Evolutionary conservation across 345 rosid genomes (phyloP).

Genomic region (Corchorus capsularis): DNA sequence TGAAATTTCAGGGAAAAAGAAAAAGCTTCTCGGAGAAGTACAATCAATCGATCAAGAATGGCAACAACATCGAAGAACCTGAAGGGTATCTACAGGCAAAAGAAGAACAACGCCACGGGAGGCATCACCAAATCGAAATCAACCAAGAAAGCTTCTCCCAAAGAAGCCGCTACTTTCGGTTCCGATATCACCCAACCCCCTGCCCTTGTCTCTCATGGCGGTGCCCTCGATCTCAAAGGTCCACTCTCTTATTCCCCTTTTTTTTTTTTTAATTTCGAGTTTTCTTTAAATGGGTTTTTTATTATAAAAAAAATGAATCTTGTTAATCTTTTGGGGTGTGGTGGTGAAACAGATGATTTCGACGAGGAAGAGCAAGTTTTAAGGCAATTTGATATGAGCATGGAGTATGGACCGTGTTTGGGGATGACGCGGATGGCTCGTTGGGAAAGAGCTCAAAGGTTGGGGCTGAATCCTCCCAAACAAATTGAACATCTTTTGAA

Average conservation of each 20-base stretch:
- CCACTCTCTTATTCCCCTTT: not conserved
- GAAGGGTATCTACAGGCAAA: constrained; percentile 68
- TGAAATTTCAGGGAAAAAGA: constrained; percentile 4
- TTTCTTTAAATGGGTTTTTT: not conserved
- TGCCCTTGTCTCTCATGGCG: constrained; percentile 62
- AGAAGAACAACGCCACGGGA: constrained; percentile 34
- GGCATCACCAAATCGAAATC: constrained; percentile 41
- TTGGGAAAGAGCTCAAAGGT: constrained; percentile 75
- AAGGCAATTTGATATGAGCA: constrained; percentile 83
- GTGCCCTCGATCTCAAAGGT: constrained; percentile 57
- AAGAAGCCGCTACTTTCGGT: constrained; percentile 41
- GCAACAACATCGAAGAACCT: constrained; percentile 51
- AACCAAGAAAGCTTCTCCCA: constrained; percentile 38
- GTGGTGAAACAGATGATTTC: constrained; percentile 39
- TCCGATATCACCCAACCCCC: constrained; percentile 46
- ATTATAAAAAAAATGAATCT: not conserved
- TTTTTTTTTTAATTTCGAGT: not conserved
- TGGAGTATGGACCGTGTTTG: constrained; percentile 79
- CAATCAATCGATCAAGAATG: constrained; percentile 28
- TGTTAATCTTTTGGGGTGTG: not conserved
- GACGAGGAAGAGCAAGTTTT: constrained; percentile 49
- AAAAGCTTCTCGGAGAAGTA: constrained; percentile 10
- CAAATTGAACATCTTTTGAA: constrained; percentile 55
- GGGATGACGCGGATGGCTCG: constrained; percentile 70
- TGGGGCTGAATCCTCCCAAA: constrained; percentile 66